Percentiles rank a stretch among this genome's conserved stretches.
Evolutionary conservation across 768 basidiomycete genomes (phyloP).

Genomic region (Boletus tylopilopsis): DNA sequence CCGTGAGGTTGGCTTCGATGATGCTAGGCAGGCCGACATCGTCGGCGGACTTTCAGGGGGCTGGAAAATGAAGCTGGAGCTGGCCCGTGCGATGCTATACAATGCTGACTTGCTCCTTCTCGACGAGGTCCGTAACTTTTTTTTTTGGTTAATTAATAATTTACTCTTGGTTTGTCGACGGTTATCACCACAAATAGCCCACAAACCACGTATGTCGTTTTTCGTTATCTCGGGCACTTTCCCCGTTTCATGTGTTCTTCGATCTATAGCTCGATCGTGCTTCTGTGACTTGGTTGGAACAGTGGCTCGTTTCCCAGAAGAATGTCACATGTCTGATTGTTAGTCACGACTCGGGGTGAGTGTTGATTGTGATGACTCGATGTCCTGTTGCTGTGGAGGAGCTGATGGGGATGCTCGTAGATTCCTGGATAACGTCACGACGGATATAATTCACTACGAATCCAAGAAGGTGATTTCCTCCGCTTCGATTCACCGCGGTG

Average conservation of each 20-base stretch:
- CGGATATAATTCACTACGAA: conserved; percentile 98
- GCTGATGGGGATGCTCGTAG: conserved; percentile 35
- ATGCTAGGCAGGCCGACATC: conserved; percentile 73
- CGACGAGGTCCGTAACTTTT: conserved; percentile 61
- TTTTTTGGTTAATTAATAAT: conserved; percentile 18
- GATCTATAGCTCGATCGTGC: conserved; percentile 63
- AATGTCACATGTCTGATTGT: conserved; percentile 90
- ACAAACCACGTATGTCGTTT: conserved; percentile 76
- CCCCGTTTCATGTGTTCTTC: conserved; percentile 13
- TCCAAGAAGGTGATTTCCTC: conserved; percentile 65
- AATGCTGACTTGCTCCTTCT: conserved; percentile 82
- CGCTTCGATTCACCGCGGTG: conserved; percentile 12
- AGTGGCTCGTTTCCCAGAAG: conserved; percentile 77
- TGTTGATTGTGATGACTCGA: conserved; percentile 9
- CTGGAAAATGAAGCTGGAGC: conserved; percentile 99
- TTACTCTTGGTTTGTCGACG: conserved; percentile 17
- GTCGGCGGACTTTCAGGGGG: conserved; percentile 93
- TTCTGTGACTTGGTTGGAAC: conserved; percentile 90
- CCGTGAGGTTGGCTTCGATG: conserved; percentile 87
- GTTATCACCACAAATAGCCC: conserved; percentile 48
- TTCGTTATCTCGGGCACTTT: conserved; percentile 15
- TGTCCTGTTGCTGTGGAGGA: conserved; percentile 3
- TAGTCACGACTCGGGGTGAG: conserved; percentile 94
- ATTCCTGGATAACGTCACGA: conserved; percentile 93
- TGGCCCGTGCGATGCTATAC: conserved; percentile 95